phyloP scores from a whole-genome alignment of 129 eudicot genomes.

The Silybum marianum region DNA sequence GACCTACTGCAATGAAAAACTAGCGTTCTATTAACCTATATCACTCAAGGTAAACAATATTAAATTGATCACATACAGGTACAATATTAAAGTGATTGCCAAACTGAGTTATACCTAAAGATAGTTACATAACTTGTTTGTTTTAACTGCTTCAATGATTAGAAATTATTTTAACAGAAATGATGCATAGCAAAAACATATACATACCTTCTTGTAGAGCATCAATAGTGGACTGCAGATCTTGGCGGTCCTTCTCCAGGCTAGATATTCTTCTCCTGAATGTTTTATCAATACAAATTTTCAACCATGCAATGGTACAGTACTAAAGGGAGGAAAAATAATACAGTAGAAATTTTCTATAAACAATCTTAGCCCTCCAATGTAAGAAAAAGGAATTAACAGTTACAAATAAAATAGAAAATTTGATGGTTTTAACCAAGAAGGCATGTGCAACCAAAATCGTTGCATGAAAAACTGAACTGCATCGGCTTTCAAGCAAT shows the following conservation, averaged over 20 bases:
- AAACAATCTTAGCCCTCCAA: background rate
- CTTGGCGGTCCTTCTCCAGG: constrained; percentile 90
- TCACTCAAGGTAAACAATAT: background rate
- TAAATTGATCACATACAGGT: background rate
- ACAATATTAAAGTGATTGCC: background rate
- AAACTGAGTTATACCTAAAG: background rate
- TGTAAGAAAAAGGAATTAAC: background rate
- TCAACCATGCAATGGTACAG: constrained; percentile 20
- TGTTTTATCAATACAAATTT: constrained; percentile 3
- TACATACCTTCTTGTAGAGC: constrained; percentile 93
- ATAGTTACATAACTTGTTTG: background rate
- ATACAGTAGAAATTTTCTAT: background rate
- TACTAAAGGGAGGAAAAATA: background rate
- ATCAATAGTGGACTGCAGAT: constrained; percentile 71
- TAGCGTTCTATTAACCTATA: background rate
- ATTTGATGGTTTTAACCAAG: background rate
- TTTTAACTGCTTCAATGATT: background rate
- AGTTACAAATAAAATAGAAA: background rate
- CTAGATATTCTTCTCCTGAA: constrained; percentile 76
- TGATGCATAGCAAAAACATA: constrained; percentile 18
- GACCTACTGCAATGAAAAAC: background rate
- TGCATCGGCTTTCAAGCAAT: too few relatives aligned
- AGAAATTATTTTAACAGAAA: background rate
- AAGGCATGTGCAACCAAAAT: constrained; percentile 1
- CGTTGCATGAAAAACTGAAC: too few relatives aligned